Evolutionary conservation across 1,284 basidiomycete species (phyloP), one percentile per base, ranked within the genome.

Genomic region (Phellinidium pouzarii): DNA sequence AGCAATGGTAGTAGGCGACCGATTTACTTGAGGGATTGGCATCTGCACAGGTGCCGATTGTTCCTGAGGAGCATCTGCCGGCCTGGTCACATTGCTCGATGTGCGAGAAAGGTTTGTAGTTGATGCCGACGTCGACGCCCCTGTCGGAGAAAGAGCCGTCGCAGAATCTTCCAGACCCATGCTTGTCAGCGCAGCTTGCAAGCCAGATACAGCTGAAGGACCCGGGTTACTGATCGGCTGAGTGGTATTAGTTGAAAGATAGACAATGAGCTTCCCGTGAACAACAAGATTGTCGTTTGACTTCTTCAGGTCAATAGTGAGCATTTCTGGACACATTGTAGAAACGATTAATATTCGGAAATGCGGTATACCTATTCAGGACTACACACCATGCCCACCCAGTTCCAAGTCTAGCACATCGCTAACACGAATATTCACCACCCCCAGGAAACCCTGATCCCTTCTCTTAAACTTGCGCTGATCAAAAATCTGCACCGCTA

Each of bases 381-480:
- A 44, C 6, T 40, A 71, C 86, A 65, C 64, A 89, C 91, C 91
- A 69, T 94, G 91, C 12, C 90, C 90, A 50, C 89, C 93, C 14
- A 93, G 70, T 58, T 92, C 89, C 37, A 95, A 76, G 66, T 95
- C 93, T 48, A 96, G 73, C n/a, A 89, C 86, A 68, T 94, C 89
- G 59, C 86, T 82, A 56, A 96, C 90, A 59, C 84, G 81, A 62
- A 97, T 80, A 66, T 95, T 95, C 64, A 96, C 92, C 25, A 94
- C 92, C 50, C 93, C 93, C 44, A 97, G 75, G 70, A 96, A 96
- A 3, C 93, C 93, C 66, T 96, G 93, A 68, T 96, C 92, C 68
- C 85, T 85, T 70, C 90, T 79, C 75, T 95, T 96, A 74, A 96
- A 96, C 71, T 95, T 96, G 68, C 91, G 86, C 71, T 96, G 94